Conservation (phyloP, 169 alveolate genomes). For the Plasmodium cynomolgi region DNA sequence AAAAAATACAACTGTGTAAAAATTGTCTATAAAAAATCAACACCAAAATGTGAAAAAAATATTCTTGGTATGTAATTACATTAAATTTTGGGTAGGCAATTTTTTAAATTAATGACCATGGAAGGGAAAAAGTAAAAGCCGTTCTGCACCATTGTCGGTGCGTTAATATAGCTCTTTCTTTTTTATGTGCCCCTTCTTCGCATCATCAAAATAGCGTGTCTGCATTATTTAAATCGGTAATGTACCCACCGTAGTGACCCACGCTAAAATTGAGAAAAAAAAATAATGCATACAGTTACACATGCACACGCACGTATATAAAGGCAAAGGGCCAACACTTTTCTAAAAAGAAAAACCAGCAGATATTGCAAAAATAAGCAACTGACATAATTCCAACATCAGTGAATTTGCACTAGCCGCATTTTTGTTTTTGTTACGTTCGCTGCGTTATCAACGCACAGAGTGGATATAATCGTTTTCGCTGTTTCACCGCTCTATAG, state of each 20-base stretch:
- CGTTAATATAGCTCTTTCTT: neutral
- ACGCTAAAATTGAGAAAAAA: neutral
- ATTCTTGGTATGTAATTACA: conserved; percentile 26
- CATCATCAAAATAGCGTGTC: neutral
- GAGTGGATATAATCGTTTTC: neutral
- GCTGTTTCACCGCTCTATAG: neutral
- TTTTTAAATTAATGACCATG: neutral
- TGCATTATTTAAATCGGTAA: neutral
- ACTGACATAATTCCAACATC: neutral
- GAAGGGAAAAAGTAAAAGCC: neutral
- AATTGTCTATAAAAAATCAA: conserved; percentile 3
- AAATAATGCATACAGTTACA: neutral
- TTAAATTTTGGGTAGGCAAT: neutral
- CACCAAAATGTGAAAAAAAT: neutral
- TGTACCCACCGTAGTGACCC: neutral
- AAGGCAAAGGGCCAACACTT: neutral
- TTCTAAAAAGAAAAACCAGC: conserved; percentile 17
- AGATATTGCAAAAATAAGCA: neutral
- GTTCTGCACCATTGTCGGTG: neutral
- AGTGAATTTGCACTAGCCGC: neutral
- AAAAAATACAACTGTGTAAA: conserved; percentile 2
- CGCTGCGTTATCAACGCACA: neutral
- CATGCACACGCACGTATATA: neutral
- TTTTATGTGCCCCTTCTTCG: neutral
- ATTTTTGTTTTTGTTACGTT: neutral